These are phyloP conservation scores for Melampsora americana DNA, from an alignment of 1,284 basidiomycete genomes.

Conservation along the genomic window DNA sequence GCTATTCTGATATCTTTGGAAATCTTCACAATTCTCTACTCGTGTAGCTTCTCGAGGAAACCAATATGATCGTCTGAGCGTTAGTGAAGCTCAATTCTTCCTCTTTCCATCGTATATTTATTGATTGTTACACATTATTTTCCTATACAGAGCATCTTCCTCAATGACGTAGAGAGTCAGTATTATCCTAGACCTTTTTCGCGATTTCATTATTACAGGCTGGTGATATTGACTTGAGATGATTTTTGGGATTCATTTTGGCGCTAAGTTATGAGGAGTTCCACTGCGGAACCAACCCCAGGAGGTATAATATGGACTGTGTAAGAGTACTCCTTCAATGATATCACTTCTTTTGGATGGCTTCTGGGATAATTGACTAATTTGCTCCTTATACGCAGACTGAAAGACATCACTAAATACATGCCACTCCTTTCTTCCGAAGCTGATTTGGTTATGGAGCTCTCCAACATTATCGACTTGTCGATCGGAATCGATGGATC, in stretches of 20 bases:
- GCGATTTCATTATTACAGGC: neutral
- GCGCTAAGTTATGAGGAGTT: conserved; percentile 36
- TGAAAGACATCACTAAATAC: conserved; percentile 40
- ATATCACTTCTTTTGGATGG: neutral
- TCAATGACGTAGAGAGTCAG: conserved; percentile 40
- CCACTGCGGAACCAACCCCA: conserved; percentile 37
- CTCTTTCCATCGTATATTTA: neutral
- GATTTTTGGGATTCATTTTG: neutral
- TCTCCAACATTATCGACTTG: conserved; percentile 37
- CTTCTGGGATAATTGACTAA: neutral
- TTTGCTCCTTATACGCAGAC: neutral
- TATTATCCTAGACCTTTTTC: neutral
- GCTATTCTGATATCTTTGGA: no score
- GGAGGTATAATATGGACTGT: conserved; percentile 43
- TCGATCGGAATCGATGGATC: conserved; percentile 14
- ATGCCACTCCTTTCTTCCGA: conserved; percentile 29
- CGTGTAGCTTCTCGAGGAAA: conserved; percentile 32
- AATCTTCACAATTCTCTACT: neutral
- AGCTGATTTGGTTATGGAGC: conserved; percentile 26
- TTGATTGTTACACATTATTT: neutral
- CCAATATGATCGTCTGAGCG: conserved; percentile 42
- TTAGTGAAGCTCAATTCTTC: neutral
- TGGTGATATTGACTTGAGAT: neutral
- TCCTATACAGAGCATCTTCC: conserved; percentile 27
- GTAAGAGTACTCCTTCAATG: conserved; percentile 10